A percentile compares a stretch with the other conserved stretches of the same genome.
Evolutionary conservation across 176 grass and related monocot genomes (phyloP).

Genomic region (Chrysopogon serrulatus): DNA sequence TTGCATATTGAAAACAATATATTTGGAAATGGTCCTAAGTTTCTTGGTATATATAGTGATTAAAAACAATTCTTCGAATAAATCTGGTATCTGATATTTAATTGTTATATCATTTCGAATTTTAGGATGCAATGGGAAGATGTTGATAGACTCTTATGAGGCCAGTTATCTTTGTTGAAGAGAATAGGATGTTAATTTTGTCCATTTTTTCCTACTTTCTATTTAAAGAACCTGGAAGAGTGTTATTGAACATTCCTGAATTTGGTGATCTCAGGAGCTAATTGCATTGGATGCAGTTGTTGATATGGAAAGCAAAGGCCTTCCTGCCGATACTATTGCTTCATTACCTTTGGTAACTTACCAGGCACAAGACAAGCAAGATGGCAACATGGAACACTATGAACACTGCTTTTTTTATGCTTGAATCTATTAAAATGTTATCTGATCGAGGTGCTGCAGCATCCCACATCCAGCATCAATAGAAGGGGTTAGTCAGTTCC

Average conservation of each 20-base stretch:
- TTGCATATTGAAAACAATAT: not conserved
- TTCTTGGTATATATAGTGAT: not conserved
- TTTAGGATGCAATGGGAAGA: constrained; percentile 91
- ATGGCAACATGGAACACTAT: constrained; percentile 96
- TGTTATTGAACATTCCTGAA: not conserved
- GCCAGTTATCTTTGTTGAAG: constrained; percentile 21
- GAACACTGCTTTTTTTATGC: not conserved
- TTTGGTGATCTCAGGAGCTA: constrained; percentile 57
- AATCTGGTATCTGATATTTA: constrained; percentile 9
- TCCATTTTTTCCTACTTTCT: not conserved
- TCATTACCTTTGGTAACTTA: too few species aligned
- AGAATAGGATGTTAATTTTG: not conserved
- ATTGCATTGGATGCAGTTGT: constrained; percentile 81
- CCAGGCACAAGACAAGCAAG: too few species aligned
- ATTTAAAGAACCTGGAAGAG: not conserved
- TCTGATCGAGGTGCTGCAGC: too few species aligned
- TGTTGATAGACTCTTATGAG: constrained; percentile 84
- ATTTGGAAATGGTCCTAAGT: not conserved
- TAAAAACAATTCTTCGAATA: not conserved
- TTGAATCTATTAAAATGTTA: not conserved
- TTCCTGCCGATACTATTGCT: constrained; percentile 59
- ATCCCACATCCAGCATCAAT: too few species aligned
- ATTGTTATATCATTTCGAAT: not conserved
- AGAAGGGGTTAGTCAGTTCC: too few species aligned
- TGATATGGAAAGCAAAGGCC: constrained; percentile 77